Conservation (phyloP, 2,329 filamentous ascomycete genomes). For the Cordyceps pruinosa region DNA sequence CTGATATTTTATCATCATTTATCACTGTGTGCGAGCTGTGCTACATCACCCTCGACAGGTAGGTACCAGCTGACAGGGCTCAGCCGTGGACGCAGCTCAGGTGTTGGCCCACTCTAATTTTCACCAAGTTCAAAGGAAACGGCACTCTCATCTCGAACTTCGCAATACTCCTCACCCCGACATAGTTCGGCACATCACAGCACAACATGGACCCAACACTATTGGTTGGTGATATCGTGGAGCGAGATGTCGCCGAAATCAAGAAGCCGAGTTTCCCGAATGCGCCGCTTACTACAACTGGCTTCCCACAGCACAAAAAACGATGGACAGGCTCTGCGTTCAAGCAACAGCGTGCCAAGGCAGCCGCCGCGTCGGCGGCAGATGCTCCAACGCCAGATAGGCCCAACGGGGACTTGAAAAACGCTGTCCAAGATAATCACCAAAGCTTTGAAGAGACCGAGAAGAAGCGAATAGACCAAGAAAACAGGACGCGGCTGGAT, state of each 20-base stretch:
- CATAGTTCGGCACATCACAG: neutral
- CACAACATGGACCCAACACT: slow-evolving; percentile 38
- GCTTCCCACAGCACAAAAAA: slow-evolving; percentile 86
- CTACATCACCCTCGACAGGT: no score
- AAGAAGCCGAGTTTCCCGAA: slow-evolving; percentile 55
- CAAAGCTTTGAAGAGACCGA: slow-evolving; percentile 46
- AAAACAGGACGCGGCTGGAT: slow-evolving; percentile 68
- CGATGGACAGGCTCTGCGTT: slow-evolving; percentile 68
- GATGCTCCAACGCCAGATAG: neutral
- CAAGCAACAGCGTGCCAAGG: slow-evolving; percentile 48
- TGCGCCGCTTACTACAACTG: slow-evolving; percentile 43
- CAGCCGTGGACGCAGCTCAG: no score
- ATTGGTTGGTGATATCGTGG: slow-evolving; percentile 69
- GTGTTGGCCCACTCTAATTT: no score
- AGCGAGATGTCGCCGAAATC: slow-evolving; percentile 56
- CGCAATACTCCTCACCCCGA: no score
- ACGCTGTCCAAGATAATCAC: neutral
- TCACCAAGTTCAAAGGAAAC: no score
- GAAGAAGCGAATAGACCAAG: slow-evolving; percentile 66
- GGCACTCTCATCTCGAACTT: no score
- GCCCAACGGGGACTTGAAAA: slow-evolving; percentile 9
- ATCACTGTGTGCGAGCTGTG: no score
- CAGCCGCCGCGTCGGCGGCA: slow-evolving; percentile 10
- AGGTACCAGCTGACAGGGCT: no score
- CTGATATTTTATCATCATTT: no score